Conservation (phyloP, 495 filamentous ascomycete genomes). For the Sphaerosporella brunnea region DNA sequence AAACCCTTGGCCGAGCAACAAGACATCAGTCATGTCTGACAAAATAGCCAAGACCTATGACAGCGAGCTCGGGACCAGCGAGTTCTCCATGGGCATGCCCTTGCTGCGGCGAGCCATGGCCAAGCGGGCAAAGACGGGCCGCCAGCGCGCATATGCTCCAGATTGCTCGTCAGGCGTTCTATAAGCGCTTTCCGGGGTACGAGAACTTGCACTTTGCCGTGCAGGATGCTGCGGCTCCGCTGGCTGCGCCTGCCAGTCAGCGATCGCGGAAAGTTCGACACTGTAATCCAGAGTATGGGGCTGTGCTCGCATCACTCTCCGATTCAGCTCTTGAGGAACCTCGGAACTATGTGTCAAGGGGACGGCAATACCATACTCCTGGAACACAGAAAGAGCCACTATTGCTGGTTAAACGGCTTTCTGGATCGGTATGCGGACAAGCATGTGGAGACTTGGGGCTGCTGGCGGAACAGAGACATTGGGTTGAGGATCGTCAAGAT, state of each 20-base stretch:
- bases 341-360: conserved; percentile 36
- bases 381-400: conserved; percentile 75
- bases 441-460: conserved; percentile 75
- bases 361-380: conserved; percentile 64
- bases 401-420: conserved; percentile 55
- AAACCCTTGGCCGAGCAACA: conserved; percentile 30
- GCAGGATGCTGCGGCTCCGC: conserved; percentile 27
- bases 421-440: conserved; percentile 58
- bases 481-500: conserved; percentile 61
- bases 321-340: conserved; percentile 42
- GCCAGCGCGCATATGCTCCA: conserved; percentile 46
- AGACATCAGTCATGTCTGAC: conserved; percentile 41
- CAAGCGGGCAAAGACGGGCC: conserved; percentile 31
- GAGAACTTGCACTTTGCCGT: conserved; percentile 29
- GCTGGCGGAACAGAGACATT: conserved; percentile 85
- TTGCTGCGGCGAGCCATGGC: conserved; percentile 44
- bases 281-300: conserved; percentile 81
- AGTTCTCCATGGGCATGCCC: conserved; percentile 47
- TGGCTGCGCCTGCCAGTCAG: conserved; percentile 16
- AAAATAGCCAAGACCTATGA: conserved; percentile 44
- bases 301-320: conserved; percentile 73
- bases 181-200: conserved; percentile 32
- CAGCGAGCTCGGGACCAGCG: conserved; percentile 43
- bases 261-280: conserved; percentile 55
- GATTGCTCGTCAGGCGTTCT: conserved; percentile 42